Conservation (phyloP, 345 rosid genomes). For the Citrus glauca region DNA sequence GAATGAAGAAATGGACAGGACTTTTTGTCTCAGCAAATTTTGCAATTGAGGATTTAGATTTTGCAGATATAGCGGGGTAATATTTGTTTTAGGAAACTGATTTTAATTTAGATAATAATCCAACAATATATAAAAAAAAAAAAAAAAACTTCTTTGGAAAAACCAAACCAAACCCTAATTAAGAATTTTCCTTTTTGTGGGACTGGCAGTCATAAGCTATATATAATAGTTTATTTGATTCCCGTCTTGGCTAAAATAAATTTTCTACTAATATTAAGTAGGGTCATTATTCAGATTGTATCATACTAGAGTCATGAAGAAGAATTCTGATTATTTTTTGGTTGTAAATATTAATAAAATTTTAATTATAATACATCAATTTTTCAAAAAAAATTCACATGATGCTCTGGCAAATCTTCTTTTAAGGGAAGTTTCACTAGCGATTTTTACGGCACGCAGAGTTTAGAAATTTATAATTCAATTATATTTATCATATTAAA, state of each 20-base stretch:
- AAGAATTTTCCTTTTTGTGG: neutral
- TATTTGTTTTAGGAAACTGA: neutral
- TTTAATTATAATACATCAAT: too few relatives aligned
- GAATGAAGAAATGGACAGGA: neutral
- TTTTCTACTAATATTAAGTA: too few relatives aligned
- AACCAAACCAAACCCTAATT: neutral
- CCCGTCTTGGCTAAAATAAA: fast-evolving
- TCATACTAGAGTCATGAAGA: too few relatives aligned
- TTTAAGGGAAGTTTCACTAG: neutral
- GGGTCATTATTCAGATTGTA: fast-evolving
- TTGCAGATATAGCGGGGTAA: neutral
- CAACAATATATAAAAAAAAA: neutral
- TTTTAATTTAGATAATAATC: neutral
- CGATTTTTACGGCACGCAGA: neutral
- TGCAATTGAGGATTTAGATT: neutral
- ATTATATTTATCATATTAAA: too few relatives aligned
- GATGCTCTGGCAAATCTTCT: neutral
- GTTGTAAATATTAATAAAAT: too few relatives aligned
- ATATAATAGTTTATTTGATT: too few relatives aligned
- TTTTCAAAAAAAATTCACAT: too few relatives aligned
- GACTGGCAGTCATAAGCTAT: too few relatives aligned
- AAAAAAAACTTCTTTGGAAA: neutral
- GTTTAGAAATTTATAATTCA: too few relatives aligned
- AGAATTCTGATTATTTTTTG: fast-evolving
- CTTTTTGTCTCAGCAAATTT: neutral